A percentile compares a stretch with the other conserved stretches of the same genome.
Evolutionary conservation across 768 basidiomycete genomes (phyloP).

Genomic region (Pleurotus citrinopileatus): DNA sequence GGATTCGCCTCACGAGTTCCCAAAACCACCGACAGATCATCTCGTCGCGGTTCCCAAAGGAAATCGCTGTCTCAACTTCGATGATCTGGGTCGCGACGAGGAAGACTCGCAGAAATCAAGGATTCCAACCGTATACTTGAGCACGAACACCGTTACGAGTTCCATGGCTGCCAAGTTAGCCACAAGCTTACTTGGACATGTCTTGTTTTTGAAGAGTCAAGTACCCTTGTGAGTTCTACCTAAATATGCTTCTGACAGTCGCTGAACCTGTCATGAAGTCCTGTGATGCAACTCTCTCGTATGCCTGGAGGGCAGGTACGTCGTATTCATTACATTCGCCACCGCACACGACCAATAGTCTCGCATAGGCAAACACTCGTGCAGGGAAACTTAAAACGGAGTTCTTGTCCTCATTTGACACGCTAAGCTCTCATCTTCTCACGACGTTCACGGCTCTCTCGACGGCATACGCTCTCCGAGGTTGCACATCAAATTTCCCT

Average conservation of each 20-base stretch:
- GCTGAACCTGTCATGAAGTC: slow-evolving; percentile 42
- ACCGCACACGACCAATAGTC: neutral
- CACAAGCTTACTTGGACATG: slow-evolving; percentile 60
- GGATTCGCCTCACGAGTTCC: too few relatives aligned
- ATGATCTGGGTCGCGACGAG: slow-evolving; percentile 1
- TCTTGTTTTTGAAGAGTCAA: slow-evolving; percentile 76
- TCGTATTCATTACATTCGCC: neutral
- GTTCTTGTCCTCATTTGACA: slow-evolving; percentile 64
- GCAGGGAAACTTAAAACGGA: slow-evolving; percentile 60
- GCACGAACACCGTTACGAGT: slow-evolving; percentile 50
- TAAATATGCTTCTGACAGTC: neutral
- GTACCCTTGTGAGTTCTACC: slow-evolving; percentile 55
- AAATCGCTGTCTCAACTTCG: neutral
- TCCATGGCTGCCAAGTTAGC: slow-evolving; percentile 64
- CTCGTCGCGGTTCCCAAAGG: too few relatives aligned
- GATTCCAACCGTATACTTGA: slow-evolving; percentile 40
- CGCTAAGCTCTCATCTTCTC: slow-evolving; percentile 66
- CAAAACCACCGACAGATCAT: too few relatives aligned
- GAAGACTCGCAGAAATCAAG: slow-evolving; percentile 10
- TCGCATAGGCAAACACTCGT: slow-evolving; percentile 38
- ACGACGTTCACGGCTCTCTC: slow-evolving; percentile 76
- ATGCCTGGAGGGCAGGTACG: slow-evolving; percentile 48
- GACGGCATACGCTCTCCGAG: slow-evolving; percentile 36
- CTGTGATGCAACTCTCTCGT: slow-evolving; percentile 59
- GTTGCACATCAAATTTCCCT: slow-evolving; percentile 7